Evolutionary conservation across 768 basidiomycete genomes (phyloP), one percentile per base, ranked within the genome.

Genomic region (Phlebiopsis gigantea): DNA sequence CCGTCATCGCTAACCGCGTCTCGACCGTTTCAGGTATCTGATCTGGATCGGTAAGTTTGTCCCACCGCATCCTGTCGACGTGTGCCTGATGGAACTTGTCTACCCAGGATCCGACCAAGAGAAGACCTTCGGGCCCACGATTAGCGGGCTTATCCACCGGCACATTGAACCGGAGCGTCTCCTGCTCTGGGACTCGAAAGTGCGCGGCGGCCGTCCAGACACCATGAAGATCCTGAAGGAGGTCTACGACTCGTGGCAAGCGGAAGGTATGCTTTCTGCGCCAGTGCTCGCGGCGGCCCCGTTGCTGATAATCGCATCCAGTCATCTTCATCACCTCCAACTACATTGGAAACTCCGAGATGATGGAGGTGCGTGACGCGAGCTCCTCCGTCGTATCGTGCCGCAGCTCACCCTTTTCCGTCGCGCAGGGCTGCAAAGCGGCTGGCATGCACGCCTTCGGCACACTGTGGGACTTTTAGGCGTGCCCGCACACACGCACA

Each of bases 301-400:
- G 42, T 4, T 25, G 34, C 46, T 54, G 30, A 54, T 25, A 6
- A 34, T 24, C 21, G 21, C 31, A 10, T 29, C 30, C 61, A 68
- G 67, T 91, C 45, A 83, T 90, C 25, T 88, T 91, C 70, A 87
- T 91, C 69, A 91, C 88, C 7, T 90, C 88, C n/a, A 91, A 91
- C 72, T 85, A 79, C 63, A 77, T 82, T 41, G 88, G 88, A 26
- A 90, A 91, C 69, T 75, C 79, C 14, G 88, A 91, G 64, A 85
- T 91, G 58, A 89, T 88, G 79, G 76, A 86, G 67, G 88, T 90
- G 83, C 73, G 88, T 84, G 15, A 7, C 22, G 7, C 42, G 19
- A 1, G 24, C 26, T 26, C 29, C 44, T 46, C 24, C 42, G 7
- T 26, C 34, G 24, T 31, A 21, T 25, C 24, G 26, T 15, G 2